Conservation (phyloP, 148 eudicot species). For the Fallopia convolvulus region DNA sequence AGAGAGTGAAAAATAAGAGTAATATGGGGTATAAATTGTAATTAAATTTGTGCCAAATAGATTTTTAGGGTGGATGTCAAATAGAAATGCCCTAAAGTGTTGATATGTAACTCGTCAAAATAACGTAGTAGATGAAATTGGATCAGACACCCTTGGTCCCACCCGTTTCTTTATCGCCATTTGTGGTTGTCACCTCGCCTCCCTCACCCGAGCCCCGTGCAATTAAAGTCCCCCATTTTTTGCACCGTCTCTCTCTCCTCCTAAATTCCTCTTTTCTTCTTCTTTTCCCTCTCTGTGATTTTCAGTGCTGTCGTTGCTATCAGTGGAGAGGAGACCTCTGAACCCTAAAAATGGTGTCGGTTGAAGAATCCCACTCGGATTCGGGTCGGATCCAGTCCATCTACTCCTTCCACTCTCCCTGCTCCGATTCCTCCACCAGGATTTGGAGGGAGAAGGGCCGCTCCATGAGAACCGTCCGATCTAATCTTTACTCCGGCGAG, state of each 20-base stretch:
- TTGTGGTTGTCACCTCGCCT: constrained; percentile 4
- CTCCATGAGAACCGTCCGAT: constrained; percentile 83
- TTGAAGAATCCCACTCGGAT: neutral
- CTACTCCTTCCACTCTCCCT: constrained; percentile 44
- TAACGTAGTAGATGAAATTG: too few relatives aligned
- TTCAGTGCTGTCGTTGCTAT: neutral
- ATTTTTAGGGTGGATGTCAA: too few relatives aligned
- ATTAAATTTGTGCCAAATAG: too few relatives aligned
- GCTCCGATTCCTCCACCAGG: constrained; percentile 31
- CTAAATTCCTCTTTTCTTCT: neutral
- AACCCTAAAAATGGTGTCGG: neutral
- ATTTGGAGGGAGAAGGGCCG: constrained; percentile 58
- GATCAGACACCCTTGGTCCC: too few relatives aligned
- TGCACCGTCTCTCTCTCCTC: too few relatives aligned
- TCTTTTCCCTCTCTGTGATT: neutral
- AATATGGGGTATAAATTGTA: too few relatives aligned
- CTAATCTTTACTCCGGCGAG: constrained; percentile 38
- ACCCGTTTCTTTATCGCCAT: constrained; percentile 1
- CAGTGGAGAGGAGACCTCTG: neutral
- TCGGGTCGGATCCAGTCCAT: constrained; percentile 20
- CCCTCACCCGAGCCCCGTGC: neutral
- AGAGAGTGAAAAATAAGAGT: too few relatives aligned
- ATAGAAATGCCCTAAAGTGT: too few relatives aligned
- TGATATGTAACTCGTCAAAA: too few relatives aligned
- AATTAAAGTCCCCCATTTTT: neutral